phyloP scores from a whole-genome alignment of 2,329 filamentous ascomycete genomes.

The Penicillium griseofulvum region DNA sequence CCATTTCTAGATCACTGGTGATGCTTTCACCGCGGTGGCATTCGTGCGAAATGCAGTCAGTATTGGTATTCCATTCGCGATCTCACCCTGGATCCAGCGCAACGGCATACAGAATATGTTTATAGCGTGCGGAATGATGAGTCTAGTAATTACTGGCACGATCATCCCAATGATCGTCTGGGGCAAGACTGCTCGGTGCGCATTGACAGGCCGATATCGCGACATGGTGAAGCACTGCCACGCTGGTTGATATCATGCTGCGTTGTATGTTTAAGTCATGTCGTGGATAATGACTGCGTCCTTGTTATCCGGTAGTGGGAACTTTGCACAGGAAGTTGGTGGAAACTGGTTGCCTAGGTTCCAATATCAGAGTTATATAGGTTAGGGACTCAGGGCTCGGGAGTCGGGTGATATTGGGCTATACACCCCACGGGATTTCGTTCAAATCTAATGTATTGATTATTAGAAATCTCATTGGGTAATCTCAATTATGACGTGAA shows the following conservation, averaged over 20 bases:
- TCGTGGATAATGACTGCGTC: neutral
- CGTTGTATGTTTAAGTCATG: neutral
- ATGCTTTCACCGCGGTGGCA: conserved; percentile 31
- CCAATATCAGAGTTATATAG: neutral
- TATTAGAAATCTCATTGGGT: neutral
- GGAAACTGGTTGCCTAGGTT: neutral
- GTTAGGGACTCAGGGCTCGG: too few species aligned
- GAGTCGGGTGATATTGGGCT: neutral
- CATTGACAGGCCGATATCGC: conserved; percentile 13
- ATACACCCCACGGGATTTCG: neutral
- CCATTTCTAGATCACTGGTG: conserved; percentile 19
- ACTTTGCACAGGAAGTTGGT: neutral
- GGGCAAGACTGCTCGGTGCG: conserved; percentile 20
- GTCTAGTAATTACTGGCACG: conserved; percentile 17
- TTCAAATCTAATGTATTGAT: neutral
- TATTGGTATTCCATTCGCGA: conserved; percentile 33
- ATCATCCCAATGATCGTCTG: conserved; percentile 24
- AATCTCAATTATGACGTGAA: neutral
- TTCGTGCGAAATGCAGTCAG: conserved; percentile 34
- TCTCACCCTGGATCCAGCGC: conserved; percentile 28
- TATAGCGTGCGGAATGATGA: conserved; percentile 26
- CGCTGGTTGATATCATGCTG: neutral
- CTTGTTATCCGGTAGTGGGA: too few species aligned
- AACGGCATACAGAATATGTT: conserved; percentile 29
- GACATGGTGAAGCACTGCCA: conserved; percentile 11